Evolutionary conservation across 495 filamentous ascomycete species (phyloP).

Genomic region (Ramalina peruviana): DNA sequence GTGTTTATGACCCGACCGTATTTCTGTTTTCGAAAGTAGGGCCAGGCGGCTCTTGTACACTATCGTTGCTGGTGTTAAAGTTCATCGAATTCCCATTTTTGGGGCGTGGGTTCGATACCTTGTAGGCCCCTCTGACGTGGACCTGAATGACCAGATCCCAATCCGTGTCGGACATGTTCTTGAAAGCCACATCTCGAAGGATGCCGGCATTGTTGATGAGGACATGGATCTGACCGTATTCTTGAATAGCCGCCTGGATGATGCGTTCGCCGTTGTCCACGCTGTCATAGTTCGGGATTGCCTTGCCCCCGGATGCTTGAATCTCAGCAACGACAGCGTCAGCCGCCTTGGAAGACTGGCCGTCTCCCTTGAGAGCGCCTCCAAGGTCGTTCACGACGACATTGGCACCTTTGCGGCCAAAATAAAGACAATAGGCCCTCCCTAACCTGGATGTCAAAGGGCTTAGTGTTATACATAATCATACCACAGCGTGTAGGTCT

Average conservation of each 20-base stretch:
- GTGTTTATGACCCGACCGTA: slow-evolving; percentile 95
- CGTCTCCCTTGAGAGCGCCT: slow-evolving; percentile 88
- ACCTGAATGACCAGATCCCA: slow-evolving; percentile 93
- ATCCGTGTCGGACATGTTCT: slow-evolving; percentile 95
- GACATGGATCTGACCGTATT: slow-evolving; percentile 84
- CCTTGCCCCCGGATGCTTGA: slow-evolving; percentile 81
- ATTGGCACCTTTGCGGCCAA: slow-evolving; percentile 81
- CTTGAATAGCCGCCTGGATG: slow-evolving; percentile 89
- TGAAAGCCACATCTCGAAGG: slow-evolving; percentile 89
- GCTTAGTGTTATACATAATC: too few species aligned
- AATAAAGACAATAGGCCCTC: slow-evolving; percentile 85
- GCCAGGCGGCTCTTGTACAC: slow-evolving; percentile 93
- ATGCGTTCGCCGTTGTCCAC: slow-evolving; percentile 90
- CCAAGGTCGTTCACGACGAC: slow-evolving; percentile 97
- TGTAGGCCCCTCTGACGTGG: slow-evolving; percentile 91
- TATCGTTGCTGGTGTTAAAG: slow-evolving; percentile 17
- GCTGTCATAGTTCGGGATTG: slow-evolving; percentile 95
- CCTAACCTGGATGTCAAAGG: slow-evolving; percentile 37
- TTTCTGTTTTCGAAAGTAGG: slow-evolving; percentile 96
- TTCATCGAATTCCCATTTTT: not conserved
- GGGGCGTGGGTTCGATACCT: slow-evolving; percentile 30
- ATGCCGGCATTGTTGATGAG: slow-evolving; percentile 98
- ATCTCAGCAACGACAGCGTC: slow-evolving; percentile 96
- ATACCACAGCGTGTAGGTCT: not conserved
- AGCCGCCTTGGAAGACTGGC: slow-evolving; percentile 76